phyloP scores from a whole-genome alignment of 1,284 basidiomycete genomes.

The Mycena citricolor region DNA sequence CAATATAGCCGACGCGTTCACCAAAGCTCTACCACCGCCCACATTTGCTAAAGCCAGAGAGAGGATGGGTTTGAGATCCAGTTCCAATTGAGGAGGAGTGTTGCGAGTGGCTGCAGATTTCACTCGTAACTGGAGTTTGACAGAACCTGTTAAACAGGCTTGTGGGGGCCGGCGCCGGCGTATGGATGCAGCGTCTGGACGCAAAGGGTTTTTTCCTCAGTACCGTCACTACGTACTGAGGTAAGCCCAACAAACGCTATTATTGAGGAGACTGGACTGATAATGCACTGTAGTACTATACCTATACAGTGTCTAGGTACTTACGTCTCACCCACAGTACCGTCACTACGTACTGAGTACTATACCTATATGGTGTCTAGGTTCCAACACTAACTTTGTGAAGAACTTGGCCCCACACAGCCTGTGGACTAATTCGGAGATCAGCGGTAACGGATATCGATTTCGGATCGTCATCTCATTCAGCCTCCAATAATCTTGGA shows the following conservation, averaged over 20 bases:
- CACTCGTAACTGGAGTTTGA: not conserved
- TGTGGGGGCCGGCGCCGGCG: too few species aligned
- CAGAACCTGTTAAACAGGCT: not conserved
- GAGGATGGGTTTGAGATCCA: conserved; percentile 5
- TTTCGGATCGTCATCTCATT: too few species aligned
- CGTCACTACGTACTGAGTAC: not conserved
- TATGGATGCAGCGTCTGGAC: not conserved
- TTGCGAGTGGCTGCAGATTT: conserved; percentile 1
- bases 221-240: conserved; percentile 1
- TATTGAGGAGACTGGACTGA: not conserved
- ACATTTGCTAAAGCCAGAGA: not conserved
- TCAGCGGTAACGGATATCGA: too few species aligned
- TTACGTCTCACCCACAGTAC: conserved; percentile 1
- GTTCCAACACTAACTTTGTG: too few species aligned
- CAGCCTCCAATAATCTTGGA: too few species aligned
- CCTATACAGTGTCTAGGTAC: not conserved
- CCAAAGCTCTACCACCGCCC: conserved; percentile 4
- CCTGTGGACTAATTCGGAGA: too few species aligned
- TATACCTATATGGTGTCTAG: too few species aligned
- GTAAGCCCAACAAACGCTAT: not conserved
- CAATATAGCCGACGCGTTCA: conserved; percentile 12
- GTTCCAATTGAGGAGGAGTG: conserved; percentile 12
- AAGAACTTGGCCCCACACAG: too few species aligned
- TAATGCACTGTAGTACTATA: not conserved
- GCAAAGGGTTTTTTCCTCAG: not conserved